Conservation (phyloP, 306 rosid genomes). For the Dalbergia oliveri region DNA sequence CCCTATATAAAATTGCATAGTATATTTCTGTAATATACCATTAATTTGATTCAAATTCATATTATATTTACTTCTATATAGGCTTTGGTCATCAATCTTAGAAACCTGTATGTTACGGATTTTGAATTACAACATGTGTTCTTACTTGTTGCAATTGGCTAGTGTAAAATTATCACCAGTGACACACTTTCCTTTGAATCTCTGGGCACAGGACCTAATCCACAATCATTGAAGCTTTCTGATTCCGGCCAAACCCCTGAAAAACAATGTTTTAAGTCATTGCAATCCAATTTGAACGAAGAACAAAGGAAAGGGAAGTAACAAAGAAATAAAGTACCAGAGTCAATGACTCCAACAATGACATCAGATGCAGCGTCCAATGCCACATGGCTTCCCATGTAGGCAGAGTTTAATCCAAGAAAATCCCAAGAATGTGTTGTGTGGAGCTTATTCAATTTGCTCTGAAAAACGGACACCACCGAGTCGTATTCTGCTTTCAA, state of each 20-base stretch:
- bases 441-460: slow-evolving; percentile 63
- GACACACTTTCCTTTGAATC: slow-evolving; percentile 74
- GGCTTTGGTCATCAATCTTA: not conserved
- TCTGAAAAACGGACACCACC: slow-evolving; percentile 69
- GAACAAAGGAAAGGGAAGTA: not conserved
- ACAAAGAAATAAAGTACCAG: slow-evolving; percentile 53
- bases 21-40: not conserved
- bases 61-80: not conserved
- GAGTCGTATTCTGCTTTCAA: slow-evolving; percentile 57
- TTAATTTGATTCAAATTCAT: slow-evolving; percentile 8
- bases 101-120: not conserved
- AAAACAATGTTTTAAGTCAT: slow-evolving; percentile 20
- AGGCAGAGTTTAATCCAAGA: slow-evolving; percentile 52
- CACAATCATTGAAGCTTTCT: slow-evolving; percentile 70
- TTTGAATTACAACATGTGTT: slow-evolving; percentile 18
- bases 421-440: slow-evolving; percentile 84
- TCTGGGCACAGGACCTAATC: slow-evolving; percentile 73
- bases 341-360: slow-evolving; percentile 76
- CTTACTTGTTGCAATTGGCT: slow-evolving; percentile 78
- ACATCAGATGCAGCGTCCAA: slow-evolving; percentile 54
- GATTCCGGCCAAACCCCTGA: slow-evolving; percentile 85
- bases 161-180: slow-evolving; percentile 66
- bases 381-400: slow-evolving; percentile 41
- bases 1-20: not conserved
- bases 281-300: not conserved